These are phyloP conservation scores for Leonotis leonurus DNA, from an alignment of 257 asterid genomes.

Conservation along the genomic window DNA sequence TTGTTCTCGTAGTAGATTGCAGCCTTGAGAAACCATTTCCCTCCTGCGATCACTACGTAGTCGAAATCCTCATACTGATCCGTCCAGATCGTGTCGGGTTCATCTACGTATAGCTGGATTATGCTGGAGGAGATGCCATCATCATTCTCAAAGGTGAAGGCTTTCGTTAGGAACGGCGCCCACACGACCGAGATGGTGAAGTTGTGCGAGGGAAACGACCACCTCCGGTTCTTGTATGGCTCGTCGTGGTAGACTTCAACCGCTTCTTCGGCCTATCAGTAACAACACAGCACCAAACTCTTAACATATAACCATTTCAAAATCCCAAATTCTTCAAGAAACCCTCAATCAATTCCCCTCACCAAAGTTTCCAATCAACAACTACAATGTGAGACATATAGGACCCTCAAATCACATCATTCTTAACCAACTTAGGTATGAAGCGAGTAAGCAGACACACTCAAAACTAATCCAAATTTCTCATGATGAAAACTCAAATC, in stretches of 20 bases:
- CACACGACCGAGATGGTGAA: conserved; percentile 61
- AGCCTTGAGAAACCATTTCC: conserved; percentile 71
- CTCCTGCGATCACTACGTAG: conserved; percentile 48
- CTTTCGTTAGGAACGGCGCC: conserved; percentile 67
- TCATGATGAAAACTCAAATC: neutral
- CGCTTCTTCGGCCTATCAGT: conserved; percentile 53
- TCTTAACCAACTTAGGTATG: neutral
- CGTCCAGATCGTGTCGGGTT: conserved; percentile 58
- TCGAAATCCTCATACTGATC: conserved; percentile 40
- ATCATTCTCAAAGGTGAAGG: conserved; percentile 51
- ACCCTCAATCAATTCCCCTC: neutral
- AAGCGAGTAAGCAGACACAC: neutral
- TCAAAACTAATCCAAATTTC: neutral
- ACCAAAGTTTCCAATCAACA: neutral
- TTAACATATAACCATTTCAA: neutral
- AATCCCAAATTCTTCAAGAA: neutral
- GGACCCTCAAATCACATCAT: conserved; percentile 24
- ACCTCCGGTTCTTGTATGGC: conserved; percentile 46
- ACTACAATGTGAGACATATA: neutral
- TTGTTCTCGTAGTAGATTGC: conserved; percentile 56
- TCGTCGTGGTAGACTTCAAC: conserved; percentile 64
- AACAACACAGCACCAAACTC: neutral
- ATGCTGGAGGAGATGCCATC: conserved; percentile 53
- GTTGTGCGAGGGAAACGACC: conserved; percentile 53
- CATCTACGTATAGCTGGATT: conserved; percentile 57